Evolutionary conservation across 768 basidiomycete genomes (phyloP), one percentile per base, ranked within the genome.

Genomic region (Clitopilus passeckerianus): DNA sequence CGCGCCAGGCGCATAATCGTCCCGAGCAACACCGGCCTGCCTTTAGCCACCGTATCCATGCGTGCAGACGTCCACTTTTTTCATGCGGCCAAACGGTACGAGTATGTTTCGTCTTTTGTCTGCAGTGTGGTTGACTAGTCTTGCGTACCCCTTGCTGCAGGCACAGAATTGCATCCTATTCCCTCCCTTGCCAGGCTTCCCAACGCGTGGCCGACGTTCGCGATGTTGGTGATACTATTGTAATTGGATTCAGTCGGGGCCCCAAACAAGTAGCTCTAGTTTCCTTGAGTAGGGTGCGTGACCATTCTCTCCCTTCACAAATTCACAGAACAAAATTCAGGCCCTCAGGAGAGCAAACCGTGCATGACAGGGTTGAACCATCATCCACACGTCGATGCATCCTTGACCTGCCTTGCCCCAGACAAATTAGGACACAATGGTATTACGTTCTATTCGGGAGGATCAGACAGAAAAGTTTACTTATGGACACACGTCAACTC

Each of bases 181-280:
- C 78, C 3, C 65, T 78, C 59, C 77, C 76, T 55, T 74, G 72
- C 63, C 62, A 71, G 3, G 63, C 62, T 27, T 69, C 72, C 63
- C 70, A 72, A 34, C 77, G 77, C 62, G 80, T 82, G 57, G 73
- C 72, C 50, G 81, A 85, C 62, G 81, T 76, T 20, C 74, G 76
- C 57, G 71, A 77, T 58, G 65, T 80, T 30, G 73, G 71, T 14
- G 70, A 78, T 53, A 75, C 70, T 18, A 72, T 73, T 33, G 70
- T 81, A 55, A 66, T 84, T 60, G 80, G 75, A 14, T 81, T 76
- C 67, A 71, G 72, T 61, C 70, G 67, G 37, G 77, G 80, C 12
- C 71, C 71, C 7, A 70, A 63, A 60, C 80, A 82, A 65, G 70
- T 82, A 57, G 75, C 79, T 27, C 67, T 77, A 54, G 65, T 80